Evolutionary conservation across 495 filamentous ascomycete genomes (phyloP).

Genomic region (Penicillium psychrofluorescens): DNA sequence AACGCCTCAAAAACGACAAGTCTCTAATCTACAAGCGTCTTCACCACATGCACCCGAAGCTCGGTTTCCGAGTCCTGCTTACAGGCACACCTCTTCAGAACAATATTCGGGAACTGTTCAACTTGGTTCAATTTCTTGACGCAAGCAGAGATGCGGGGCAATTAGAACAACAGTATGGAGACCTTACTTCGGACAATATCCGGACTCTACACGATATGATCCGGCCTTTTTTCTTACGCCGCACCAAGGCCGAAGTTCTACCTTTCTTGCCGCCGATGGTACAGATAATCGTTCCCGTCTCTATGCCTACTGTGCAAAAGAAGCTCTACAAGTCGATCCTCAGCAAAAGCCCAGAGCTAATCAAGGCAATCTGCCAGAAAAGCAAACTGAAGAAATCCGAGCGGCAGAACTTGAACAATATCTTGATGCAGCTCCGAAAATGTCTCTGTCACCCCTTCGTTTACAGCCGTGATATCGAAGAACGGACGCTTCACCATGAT

Average conservation of each 20-base stretch:
- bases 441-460: constrained; percentile 94
- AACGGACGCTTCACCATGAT: constrained; percentile 43
- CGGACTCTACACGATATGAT: constrained; percentile 75
- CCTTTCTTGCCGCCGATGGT: constrained; percentile 87
- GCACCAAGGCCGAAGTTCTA: constrained; percentile 85
- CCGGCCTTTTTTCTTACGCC: constrained; percentile 70
- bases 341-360: constrained; percentile 76
- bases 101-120: constrained; percentile 93
- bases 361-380: constrained; percentile 71
- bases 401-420: constrained; percentile 77
- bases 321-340: constrained; percentile 93
- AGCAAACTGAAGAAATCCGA: constrained; percentile 57
- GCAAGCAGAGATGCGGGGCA: constrained; percentile 55
- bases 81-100: constrained; percentile 96
- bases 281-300: constrained; percentile 89
- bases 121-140: constrained; percentile 89
- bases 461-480: constrained; percentile 84
- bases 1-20: constrained; percentile 78
- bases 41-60: constrained; percentile 59
- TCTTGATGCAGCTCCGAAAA: constrained; percentile 91
- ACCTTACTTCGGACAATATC: constrained; percentile 73
- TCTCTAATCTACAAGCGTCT: constrained; percentile 75
- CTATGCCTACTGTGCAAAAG: constrained; percentile 88
- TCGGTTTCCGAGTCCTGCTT: constrained; percentile 73
- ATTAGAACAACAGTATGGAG: constrained; percentile 67